A percentile compares a stretch with the other conserved stretches of the same genome.
These are phyloP conservation scores for Pichia sp. DNA, from an alignment of 1,139 yeast genomes.

Conservation along the genomic window DNA sequence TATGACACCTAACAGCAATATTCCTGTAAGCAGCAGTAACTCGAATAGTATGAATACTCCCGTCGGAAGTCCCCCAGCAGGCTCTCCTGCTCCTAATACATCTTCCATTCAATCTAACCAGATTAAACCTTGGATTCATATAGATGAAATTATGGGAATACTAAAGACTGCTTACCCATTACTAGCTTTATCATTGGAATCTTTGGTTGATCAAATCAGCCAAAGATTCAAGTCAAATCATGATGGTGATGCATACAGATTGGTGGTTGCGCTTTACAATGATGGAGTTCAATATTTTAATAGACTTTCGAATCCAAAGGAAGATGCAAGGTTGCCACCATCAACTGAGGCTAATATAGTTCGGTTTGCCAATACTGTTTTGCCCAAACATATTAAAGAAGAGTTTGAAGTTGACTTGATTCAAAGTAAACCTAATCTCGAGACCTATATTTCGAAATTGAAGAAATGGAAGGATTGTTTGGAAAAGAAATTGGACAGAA, in stretches of 20 bases:
- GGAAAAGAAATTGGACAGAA: constrained; percentile 86
- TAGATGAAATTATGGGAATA: constrained; percentile 92
- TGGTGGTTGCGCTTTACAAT: constrained; percentile 84
- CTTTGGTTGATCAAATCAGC: constrained; percentile 90
- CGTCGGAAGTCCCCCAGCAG: constrained; percentile 16
- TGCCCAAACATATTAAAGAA: constrained; percentile 84
- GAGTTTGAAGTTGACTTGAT: constrained; percentile 93
- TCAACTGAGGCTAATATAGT: constrained; percentile 88
- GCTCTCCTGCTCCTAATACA: constrained; percentile 9
- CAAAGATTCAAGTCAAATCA: constrained; percentile 92
- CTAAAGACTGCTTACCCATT: constrained; percentile 95
- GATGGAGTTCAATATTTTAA: constrained; percentile 90
- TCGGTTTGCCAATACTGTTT: constrained; percentile 86
- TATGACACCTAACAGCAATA: constrained; percentile 1
- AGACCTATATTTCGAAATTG: constrained; percentile 75
- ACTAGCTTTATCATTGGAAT: constrained; percentile 86
- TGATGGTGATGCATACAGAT: constrained; percentile 93
- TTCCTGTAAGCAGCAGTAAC: neutral
- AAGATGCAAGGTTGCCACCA: constrained; percentile 83
- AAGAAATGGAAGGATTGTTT: constrained; percentile 91
- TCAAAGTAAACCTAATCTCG: constrained; percentile 81
- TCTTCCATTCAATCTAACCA: neutral
- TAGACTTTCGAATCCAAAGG: constrained; percentile 80
- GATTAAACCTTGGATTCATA: constrained; percentile 85
- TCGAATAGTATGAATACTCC: constrained; percentile 12